Percentiles rank a stretch among this genome's conserved stretches.
These are phyloP conservation scores for Boletus rubescentipes DNA, from an alignment of 768 basidiomycete species.

Conservation along the genomic window DNA sequence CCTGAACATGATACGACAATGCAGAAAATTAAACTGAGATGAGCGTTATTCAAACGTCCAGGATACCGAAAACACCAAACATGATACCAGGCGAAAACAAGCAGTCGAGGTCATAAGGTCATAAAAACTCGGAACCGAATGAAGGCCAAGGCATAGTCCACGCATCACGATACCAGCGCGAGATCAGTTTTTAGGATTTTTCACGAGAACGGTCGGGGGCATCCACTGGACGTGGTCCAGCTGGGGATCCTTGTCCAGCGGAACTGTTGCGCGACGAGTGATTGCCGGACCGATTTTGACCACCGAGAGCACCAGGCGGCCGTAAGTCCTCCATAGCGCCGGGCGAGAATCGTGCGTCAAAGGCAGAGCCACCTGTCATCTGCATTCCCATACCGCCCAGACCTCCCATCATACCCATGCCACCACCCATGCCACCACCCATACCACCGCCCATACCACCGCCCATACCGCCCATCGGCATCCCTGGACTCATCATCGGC, in stretches of 20 bases:
- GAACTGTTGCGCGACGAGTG: constrained; percentile 50
- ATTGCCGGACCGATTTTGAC: constrained; percentile 29
- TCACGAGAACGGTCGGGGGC: constrained; percentile 25
- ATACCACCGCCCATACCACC: constrained; percentile 35
- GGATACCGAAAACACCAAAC: constrained; percentile 13
- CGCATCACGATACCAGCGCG: background rate
- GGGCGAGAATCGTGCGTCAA: constrained; percentile 58
- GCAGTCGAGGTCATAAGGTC: constrained; percentile 9
- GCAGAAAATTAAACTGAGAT: constrained; percentile 21
- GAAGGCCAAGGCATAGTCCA: constrained; percentile 10
- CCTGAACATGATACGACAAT: constrained; percentile 11
- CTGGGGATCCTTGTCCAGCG: constrained; percentile 54
- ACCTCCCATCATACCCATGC: constrained; percentile 40
- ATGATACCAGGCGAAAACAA: constrained; percentile 17
- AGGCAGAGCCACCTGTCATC: constrained; percentile 61
- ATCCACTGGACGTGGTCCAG: constrained; percentile 34
- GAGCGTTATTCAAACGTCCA: constrained; percentile 12
- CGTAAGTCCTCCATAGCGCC: constrained; percentile 28
- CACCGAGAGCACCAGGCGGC: constrained; percentile 28
- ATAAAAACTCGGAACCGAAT: constrained; percentile 9
- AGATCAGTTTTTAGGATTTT: constrained; percentile 26
- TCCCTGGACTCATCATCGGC: constrained; percentile 58
- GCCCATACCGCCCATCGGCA: constrained; percentile 46
- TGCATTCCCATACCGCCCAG: constrained; percentile 52
- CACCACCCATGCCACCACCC: constrained; percentile 46